A percentile compares a stretch with the other conserved stretches of the same genome.
phyloP scores from a whole-genome alignment of 139 green algal species.

The Pleodorina starrii region DNA sequence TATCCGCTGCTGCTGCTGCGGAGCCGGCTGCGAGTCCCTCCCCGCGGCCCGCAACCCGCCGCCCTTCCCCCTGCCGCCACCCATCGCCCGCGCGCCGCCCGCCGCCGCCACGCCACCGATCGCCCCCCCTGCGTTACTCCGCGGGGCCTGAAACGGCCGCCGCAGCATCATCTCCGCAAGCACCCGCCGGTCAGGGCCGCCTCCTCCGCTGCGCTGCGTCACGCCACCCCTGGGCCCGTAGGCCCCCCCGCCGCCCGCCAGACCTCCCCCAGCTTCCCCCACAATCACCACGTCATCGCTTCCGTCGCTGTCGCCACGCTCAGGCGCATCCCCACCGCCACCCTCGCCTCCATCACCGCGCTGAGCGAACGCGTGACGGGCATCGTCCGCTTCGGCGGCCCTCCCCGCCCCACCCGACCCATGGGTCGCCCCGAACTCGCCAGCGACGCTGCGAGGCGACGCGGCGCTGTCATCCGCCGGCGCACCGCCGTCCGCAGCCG shows the following conservation, averaged over 20 bases:
- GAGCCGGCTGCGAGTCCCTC: background rate
- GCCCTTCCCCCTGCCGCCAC: background rate
- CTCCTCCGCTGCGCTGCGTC: background rate
- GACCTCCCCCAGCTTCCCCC: background rate
- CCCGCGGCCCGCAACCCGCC: background rate
- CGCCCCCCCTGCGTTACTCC: background rate
- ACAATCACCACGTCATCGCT: slow-evolving; percentile 4
- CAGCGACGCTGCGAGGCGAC: too few species aligned
- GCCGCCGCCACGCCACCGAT: background rate
- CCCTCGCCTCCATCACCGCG: background rate
- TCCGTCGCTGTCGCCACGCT: background rate
- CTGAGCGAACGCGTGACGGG: background rate
- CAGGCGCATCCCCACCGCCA: background rate
- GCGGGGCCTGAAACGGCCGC: slow-evolving; percentile 22
- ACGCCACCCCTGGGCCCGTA: background rate
- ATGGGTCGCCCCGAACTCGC: background rate
- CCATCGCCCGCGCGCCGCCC: too few species aligned
- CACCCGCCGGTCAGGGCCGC: background rate
- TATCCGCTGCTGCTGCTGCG: slow-evolving; percentile 12
- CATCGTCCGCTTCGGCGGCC: background rate
- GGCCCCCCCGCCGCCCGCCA: background rate
- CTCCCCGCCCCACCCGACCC: background rate
- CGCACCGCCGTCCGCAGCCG: background rate
- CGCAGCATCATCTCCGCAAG: background rate
- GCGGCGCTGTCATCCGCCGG: too few species aligned